Base-by-base conservation (phyloP, 306 rosid species). In the Vigna reflexopilosa region DNA sequence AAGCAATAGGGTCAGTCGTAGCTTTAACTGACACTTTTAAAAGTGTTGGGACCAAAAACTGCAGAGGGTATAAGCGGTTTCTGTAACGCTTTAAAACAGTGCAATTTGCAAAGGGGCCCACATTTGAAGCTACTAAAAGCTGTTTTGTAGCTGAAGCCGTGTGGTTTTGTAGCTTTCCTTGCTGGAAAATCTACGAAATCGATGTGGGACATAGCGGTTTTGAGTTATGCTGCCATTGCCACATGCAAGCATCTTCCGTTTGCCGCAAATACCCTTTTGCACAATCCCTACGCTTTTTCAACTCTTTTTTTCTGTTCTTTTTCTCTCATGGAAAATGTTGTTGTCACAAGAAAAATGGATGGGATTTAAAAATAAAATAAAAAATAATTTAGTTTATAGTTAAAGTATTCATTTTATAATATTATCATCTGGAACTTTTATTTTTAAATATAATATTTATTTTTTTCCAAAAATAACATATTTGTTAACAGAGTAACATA, bases 161-260 rank as follows among this genome's bases (percentile, higher is more conserved):
- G 97, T 90, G 95, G 97, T 78, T 80, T 88, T 78, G 92, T 84
- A 57, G 87, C 73, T 85, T 77, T 82, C 80, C 3, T 14, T 22
- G 69, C 6, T 65, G 84, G 80, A 47, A 84, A 82, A 54, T 78
- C 80, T 74, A 44, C 30, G 48, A 78, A 80, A 84, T 88, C 86
- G 32, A 77, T 66, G 87, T 85, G 94, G 96, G 84, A 44, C 55
- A 83, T 61, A 16, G 85, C 11, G 77, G 88, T 84, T 85, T 88
- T 62, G 17, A 17, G 55, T 72, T 75, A 45, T 75, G 77, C 76
- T 59, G 84, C 85, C 83, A 80, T 50, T 44, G 62, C 83, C 92
- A 84, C 93, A 87, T 90, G 96, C 94, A 85, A 70, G 73, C 89
- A 73, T 78, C 76, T 55, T 72, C 86, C 66, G 11, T 85, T 89